phyloP scores from a whole-genome alignment of 1,284 basidiomycete species.

The Volvariella volvacea region DNA sequence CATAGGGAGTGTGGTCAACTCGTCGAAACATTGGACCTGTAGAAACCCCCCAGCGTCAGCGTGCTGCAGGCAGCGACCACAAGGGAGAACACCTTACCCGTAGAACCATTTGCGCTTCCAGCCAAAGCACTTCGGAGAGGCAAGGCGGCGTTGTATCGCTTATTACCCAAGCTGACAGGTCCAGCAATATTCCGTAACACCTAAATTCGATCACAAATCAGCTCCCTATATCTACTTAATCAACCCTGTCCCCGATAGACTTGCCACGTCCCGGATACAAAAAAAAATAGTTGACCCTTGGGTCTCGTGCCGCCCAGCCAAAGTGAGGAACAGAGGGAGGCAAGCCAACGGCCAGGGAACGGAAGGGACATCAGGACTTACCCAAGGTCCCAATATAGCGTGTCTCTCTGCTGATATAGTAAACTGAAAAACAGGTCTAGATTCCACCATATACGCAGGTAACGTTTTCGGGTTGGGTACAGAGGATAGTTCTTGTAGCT shows the following conservation, averaged over 20 bases:
- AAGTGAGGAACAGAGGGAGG: no score
- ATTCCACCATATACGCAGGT: slow-evolving; percentile 25
- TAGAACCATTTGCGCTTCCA: not conserved
- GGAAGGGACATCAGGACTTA: slow-evolving; percentile 20
- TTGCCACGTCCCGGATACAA: no score
- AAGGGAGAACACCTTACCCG: no score
- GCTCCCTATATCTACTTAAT: not conserved
- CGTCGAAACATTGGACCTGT: slow-evolving; percentile 11
- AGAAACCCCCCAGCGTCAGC: slow-evolving; percentile 15
- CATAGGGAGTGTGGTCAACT: slow-evolving; percentile 21
- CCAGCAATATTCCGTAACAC: slow-evolving; percentile 40
- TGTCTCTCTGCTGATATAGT: slow-evolving; percentile 44
- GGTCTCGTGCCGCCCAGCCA: no score
- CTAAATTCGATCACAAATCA: slow-evolving; percentile 19
- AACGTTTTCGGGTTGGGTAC: not conserved
- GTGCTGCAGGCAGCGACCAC: slow-evolving; percentile 5
- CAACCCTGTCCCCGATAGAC: not conserved
- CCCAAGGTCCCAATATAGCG: slow-evolving; percentile 44
- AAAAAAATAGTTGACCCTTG: no score
- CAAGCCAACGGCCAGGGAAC: no score
- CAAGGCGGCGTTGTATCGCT: slow-evolving; percentile 20
- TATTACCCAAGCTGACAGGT: slow-evolving; percentile 27
- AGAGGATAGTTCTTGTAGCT: not conserved
- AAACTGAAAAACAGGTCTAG: slow-evolving; percentile 31
- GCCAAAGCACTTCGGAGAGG: not conserved